These are phyloP conservation scores for Aspergillus viridinutans DNA, from an alignment of 2,329 filamentous ascomycete species.

Conservation along the genomic window DNA sequence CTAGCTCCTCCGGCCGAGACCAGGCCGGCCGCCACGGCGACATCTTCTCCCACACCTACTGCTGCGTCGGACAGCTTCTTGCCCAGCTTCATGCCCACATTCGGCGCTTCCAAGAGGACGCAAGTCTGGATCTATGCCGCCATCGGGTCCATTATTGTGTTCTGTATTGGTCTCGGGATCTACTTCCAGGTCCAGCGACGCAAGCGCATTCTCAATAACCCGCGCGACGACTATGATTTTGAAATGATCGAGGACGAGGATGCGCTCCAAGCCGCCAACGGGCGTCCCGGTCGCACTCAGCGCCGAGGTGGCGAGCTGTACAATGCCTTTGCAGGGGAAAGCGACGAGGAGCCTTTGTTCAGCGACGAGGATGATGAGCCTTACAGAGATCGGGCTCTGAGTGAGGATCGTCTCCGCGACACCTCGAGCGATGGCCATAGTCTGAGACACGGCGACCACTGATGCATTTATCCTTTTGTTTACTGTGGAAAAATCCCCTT, in stretches of 20 bases:
- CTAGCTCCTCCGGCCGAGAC: slow-evolving; percentile 24
- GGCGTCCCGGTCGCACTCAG: slow-evolving; percentile 49
- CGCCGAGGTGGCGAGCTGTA: slow-evolving; percentile 82
- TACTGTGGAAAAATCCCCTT: slow-evolving; percentile 5
- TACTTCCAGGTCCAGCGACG: slow-evolving; percentile 79
- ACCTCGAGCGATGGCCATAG: slow-evolving; percentile 12
- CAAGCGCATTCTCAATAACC: slow-evolving; percentile 67
- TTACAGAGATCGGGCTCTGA: slow-evolving; percentile 29
- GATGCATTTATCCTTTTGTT: slow-evolving; percentile 2
- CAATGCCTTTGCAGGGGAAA: slow-evolving; percentile 93
- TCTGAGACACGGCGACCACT: slow-evolving; percentile 8
- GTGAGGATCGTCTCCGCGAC: slow-evolving; percentile 18
- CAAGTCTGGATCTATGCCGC: slow-evolving; percentile 93
- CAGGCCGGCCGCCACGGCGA: slow-evolving; percentile 27
- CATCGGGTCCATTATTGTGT: slow-evolving; percentile 75
- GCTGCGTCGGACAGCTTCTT: slow-evolving; percentile 56
- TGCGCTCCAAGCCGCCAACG: slow-evolving; percentile 38
- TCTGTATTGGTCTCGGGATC: slow-evolving; percentile 73
- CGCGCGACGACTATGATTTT: slow-evolving; percentile 85
- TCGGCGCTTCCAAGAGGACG: slow-evolving; percentile 80
- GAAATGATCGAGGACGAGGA: slow-evolving; percentile 86
- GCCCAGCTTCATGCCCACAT: slow-evolving; percentile 83
- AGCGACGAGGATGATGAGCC: slow-evolving; percentile 41
- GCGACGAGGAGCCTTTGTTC: slow-evolving; percentile 64
- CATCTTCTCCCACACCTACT: slow-evolving; percentile 28